Conservation (phyloP, 2,329 filamentous ascomycete species). For the Exutisphaerella laricina region DNA sequence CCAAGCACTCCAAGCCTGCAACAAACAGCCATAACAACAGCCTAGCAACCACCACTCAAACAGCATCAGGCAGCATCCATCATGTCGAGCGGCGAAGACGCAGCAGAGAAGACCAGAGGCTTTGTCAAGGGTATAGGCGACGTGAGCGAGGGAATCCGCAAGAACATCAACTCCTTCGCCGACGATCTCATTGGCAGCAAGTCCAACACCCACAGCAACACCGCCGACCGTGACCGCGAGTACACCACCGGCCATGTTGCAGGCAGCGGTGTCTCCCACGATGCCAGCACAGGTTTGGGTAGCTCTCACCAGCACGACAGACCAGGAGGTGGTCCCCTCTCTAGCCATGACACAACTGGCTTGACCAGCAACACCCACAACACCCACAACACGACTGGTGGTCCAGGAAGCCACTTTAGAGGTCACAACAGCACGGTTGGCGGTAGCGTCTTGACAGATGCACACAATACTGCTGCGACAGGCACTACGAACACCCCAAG, state of each 20-base stretch:
- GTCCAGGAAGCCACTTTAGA: not conserved
- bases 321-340: not conserved
- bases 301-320: not conserved
- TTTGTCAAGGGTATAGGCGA: conserved; percentile 22
- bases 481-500: not conserved
- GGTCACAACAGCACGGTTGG: not conserved
- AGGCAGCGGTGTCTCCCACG: conserved; percentile 1
- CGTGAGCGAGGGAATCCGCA: conserved; percentile 23
- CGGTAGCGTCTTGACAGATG: not conserved
- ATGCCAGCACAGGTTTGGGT: conserved; percentile 2
- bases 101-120: conserved; percentile 25
- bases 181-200: conserved; percentile 22
- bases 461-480: not conserved
- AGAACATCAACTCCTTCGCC: conserved; percentile 29
- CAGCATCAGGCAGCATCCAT: conserved; percentile 4
- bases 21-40: not conserved
- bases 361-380: not conserved
- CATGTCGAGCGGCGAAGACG: conserved; percentile 24
- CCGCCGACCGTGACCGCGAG: conserved; percentile 17
- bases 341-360: not conserved
- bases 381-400: too few species aligned
- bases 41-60: conserved; percentile 9
- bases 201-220: conserved; percentile 18
- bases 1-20: not conserved
- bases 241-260: conserved; percentile 6